Conservation (phyloP, 1,284 basidiomycete species). For the Moniliella sp. region DNA sequence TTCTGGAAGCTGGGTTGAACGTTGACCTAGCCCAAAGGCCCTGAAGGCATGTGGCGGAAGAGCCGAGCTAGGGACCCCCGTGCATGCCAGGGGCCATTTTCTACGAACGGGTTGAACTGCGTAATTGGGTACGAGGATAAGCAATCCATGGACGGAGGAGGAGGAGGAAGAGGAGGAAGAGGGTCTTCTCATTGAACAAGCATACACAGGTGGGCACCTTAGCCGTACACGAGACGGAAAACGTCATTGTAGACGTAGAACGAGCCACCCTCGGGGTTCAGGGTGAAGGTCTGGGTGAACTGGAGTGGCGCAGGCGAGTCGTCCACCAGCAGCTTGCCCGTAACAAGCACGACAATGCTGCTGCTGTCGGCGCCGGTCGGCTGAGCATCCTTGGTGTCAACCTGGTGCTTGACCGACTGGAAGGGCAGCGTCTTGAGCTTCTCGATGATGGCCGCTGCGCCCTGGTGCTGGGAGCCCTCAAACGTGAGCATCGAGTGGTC, state of each 20-base stretch:
- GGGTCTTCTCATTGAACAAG: too few relatives aligned
- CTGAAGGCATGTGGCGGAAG: too few relatives aligned
- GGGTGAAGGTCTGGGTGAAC: slow-evolving; percentile 48
- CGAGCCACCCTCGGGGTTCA: slow-evolving; percentile 52
- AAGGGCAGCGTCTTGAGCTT: slow-evolving; percentile 75
- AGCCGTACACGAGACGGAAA: slow-evolving; percentile 9
- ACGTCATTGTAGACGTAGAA: slow-evolving; percentile 56
- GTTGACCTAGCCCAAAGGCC: too few relatives aligned
- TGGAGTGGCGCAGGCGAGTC: slow-evolving; percentile 6
- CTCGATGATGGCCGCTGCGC: slow-evolving; percentile 46
- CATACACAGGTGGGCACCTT: too few relatives aligned
- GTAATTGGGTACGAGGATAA: too few relatives aligned
- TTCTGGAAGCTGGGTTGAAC: too few relatives aligned
- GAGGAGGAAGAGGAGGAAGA: too few relatives aligned
- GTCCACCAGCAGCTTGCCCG: slow-evolving; percentile 39
- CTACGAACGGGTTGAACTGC: too few relatives aligned
- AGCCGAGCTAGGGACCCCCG: too few relatives aligned
- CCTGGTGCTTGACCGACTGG: slow-evolving; percentile 55
- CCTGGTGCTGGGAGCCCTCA: slow-evolving; percentile 50
- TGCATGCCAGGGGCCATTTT: too few relatives aligned
- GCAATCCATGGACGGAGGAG: too few relatives aligned
- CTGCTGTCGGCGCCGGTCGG: slow-evolving; percentile 49
- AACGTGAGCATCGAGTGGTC: slow-evolving; percentile 67
- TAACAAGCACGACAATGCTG: slow-evolving; percentile 65
- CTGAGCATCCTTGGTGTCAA: slow-evolving; percentile 69